These are phyloP conservation scores for Ceriops tagal DNA, from an alignment of 345 rosid species.

Conservation along the genomic window DNA sequence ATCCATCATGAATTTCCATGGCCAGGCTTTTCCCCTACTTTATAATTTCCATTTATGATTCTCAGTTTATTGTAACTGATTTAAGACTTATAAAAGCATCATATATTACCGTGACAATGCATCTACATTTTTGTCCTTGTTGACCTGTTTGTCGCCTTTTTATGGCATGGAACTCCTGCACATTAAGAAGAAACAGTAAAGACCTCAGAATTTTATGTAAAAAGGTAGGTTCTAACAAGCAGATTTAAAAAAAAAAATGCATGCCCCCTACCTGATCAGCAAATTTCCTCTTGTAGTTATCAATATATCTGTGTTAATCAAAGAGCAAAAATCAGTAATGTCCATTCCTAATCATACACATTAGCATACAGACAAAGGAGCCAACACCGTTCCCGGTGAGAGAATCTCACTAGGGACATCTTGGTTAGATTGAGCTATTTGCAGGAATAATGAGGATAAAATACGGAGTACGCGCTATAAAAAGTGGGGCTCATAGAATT, in stretches of 20 bases:
- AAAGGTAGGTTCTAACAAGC: background rate
- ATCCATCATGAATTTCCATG: no score
- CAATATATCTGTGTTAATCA: constrained; percentile 58
- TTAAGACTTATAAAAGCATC: constrained; percentile 7
- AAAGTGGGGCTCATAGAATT: no score
- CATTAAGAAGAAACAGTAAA: constrained; percentile 6
- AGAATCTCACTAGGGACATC: background rate
- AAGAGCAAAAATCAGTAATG: constrained; percentile 29
- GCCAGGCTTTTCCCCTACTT: no score
- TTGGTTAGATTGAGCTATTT: no score
- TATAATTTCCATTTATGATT: no score
- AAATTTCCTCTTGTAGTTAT: constrained; percentile 76
- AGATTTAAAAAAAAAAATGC: background rate
- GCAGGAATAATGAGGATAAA: no score
- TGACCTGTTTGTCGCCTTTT: constrained; percentile 49
- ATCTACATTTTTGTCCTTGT: constrained; percentile 48
- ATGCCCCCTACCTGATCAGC: constrained; percentile 68
- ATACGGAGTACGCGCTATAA: no score
- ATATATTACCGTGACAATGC: constrained; percentile 58
- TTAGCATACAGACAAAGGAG: background rate
- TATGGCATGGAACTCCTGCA: constrained; percentile 78
- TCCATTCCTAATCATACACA: constrained; percentile 5
- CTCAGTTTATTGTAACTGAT: background rate
- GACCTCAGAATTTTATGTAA: constrained; percentile 3
- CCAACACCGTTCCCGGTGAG: background rate